Base-by-base conservation (phyloP, 2,329 filamentous ascomycete genomes). In the Fusarium virguliforme region DNA sequence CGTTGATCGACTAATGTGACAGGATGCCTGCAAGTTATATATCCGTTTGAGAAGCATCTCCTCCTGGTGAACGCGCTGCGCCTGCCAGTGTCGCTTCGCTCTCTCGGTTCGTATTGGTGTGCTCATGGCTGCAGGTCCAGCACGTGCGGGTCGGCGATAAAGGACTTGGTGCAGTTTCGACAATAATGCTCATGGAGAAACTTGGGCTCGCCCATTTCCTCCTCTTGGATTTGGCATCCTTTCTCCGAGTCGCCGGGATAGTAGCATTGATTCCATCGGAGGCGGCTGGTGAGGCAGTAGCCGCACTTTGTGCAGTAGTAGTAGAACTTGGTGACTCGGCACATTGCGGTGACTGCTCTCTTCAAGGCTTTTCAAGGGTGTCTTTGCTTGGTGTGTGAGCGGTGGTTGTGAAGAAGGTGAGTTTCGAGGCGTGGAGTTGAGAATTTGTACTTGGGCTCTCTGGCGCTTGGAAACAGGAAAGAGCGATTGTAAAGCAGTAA, bases 251-350 rank as follows among this genome's bases (percentile, higher is more conserved):
- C 15, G 24, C 41, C 41, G 8, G 41, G 24, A 12, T 28, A 13
- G 13, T 24, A 24, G 24, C 41, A 46, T 12, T 46, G 24, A 13
- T 8, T 28, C 41, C 41, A 46, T 46, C 28, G 26, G 41, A 46
- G 24, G 13, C 41, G 41, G 15, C 41, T 46, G 24, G 24, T 46
- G 41, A 46, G 41, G 41, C 41, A 46, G 41, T 15, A 24, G 8
- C 41, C 41, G 24, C 41, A 46, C 24, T 46, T 46, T 22, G 41
- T 9, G 41, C 41, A 46, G 41, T 46, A 46, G 24, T 46, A 46
- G 41, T 46, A 46, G 41, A 26, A 28, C 24, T 46, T 46, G 13
- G 22, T 28, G 13, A 46, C 41, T n/a, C 26, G 22, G 28, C 41
- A 46, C 41, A 46, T 46, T 4, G 24, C 8, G 24, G n/a, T 46